Base-by-base conservation (phyloP, 1,284 basidiomycete species). In the Trametes versicolor region DNA sequence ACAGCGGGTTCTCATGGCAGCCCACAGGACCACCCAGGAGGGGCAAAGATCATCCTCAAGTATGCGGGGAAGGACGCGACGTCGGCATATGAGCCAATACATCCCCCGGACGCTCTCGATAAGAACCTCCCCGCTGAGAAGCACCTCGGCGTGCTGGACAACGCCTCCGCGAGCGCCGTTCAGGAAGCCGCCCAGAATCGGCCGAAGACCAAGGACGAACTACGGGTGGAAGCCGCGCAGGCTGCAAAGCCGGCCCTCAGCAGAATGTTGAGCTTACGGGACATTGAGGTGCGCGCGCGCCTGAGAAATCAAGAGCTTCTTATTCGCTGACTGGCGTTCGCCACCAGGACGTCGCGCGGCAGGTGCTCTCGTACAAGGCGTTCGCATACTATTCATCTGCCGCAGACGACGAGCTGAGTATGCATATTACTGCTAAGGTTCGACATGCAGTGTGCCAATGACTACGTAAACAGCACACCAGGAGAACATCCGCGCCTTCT, bases 1-100 rank as follows among this genome's bases (percentile, higher is more conserved):
- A 17, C 32, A 27, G 41, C 23, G 60, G 4, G 7, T 48, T 62
- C 43, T 58, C 36, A 45, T 6, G 19, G 23, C 50, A 34, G 15
- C 51, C 19, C n/a, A 19, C 71, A 93, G 91, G 87, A 88, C 62
- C 94, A 96, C 70, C 95, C 95, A 0, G 95, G 95, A 53, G 95
- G 95, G 9, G 79, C 87, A 37, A 84, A 85, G 60, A 89, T 94
- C 70, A 91, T 96, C 69, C 76, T 96, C 37, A 90, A 88, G 71
- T 92, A 95, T 71, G 93, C 88, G 8, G 93, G 95, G 19, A 84
- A 83, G 66, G 93, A 95, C 76, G 93, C 91, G 29, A 95, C 94
- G 0, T 77, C 79, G 5, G 89, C 82, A 3, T 95, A 91, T 74
- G 85, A 88, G 60, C 88, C 90, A 6, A 90, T 94, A 34, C 92